phyloP scores from a whole-genome alignment of 2,329 filamentous ascomycete genomes.

The Albifimbria verrucaria region DNA sequence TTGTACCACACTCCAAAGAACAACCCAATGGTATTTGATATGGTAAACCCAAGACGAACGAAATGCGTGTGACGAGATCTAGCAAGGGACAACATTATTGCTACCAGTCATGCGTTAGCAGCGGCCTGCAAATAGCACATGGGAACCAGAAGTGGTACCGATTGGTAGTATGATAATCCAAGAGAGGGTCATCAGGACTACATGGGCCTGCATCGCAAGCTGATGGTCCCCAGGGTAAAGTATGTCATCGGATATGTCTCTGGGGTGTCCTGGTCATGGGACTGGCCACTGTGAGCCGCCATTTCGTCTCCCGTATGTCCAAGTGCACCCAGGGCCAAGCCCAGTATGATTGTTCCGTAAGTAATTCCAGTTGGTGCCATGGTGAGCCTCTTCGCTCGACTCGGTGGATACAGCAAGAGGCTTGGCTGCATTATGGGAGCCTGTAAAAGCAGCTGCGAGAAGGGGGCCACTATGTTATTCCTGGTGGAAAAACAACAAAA shows the following conservation, averaged over 20 bases:
- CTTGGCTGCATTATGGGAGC: not conserved
- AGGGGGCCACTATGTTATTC: not conserved
- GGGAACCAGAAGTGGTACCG: not conserved
- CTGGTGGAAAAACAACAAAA: not conserved
- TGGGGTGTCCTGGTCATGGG: not conserved
- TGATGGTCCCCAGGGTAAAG: slow-evolving; percentile 1
- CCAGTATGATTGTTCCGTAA: not conserved
- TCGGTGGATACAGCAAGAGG: not conserved
- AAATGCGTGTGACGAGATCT: not conserved
- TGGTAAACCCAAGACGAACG: not conserved
- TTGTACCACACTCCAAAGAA: not conserved
- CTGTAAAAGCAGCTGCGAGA: not conserved
- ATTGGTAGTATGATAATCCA: not conserved
- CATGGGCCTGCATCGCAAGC: not conserved
- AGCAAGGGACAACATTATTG: slow-evolving; percentile 1
- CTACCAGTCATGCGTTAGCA: not conserved
- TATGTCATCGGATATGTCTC: not conserved
- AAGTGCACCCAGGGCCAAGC: not conserved
- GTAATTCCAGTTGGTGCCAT: not conserved
- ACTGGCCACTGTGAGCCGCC: not conserved
- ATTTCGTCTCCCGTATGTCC: not conserved
- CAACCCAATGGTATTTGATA: not conserved
- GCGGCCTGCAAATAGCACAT: not conserved
- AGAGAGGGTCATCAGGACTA: not conserved
- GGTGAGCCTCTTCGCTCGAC: not conserved